Evolutionary conservation across 805 yeast species (phyloP).

Genomic region (Isabelozyma pseudorhagii): DNA sequence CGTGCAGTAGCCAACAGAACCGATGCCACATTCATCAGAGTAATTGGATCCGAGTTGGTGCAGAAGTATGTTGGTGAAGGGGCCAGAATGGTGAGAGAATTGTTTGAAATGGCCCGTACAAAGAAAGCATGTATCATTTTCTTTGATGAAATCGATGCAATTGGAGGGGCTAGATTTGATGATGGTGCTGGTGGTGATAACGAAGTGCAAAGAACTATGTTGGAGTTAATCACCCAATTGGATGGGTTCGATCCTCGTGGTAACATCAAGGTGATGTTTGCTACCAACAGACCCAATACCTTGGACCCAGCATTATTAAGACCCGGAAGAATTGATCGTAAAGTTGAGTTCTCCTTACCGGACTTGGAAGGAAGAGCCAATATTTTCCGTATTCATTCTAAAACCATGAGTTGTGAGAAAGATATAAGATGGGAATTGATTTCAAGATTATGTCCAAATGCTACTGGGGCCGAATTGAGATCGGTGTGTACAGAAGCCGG

Average conservation of each 20-base stretch:
- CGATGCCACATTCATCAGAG: slow-evolving; percentile 97
- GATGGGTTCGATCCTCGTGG: slow-evolving; percentile 99
- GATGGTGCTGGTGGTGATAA: slow-evolving; percentile 99
- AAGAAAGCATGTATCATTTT: slow-evolving; percentile 97
- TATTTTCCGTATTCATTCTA: slow-evolving; percentile 94
- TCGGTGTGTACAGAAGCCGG: slow-evolving; percentile 99
- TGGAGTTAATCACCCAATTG: slow-evolving; percentile 94
- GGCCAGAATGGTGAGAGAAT: slow-evolving; percentile 98
- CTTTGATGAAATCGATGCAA: slow-evolving; percentile 98
- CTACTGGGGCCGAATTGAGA: slow-evolving; percentile 97
- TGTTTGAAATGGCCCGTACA: slow-evolving; percentile 98
- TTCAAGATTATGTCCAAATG: slow-evolving; percentile 94
- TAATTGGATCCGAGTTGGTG: slow-evolving; percentile 96
- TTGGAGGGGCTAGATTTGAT: slow-evolving; percentile 99
- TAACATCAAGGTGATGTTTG: slow-evolving; percentile 98
- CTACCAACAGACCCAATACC: slow-evolving; percentile 97
- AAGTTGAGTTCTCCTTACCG: slow-evolving; percentile 94
- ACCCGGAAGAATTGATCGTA: slow-evolving; percentile 98
- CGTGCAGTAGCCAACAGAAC: slow-evolving; percentile 99
- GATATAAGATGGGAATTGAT: slow-evolving; percentile 98
- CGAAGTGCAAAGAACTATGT: slow-evolving; percentile 98
- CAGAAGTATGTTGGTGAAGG: slow-evolving; percentile 99
- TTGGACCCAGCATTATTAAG: slow-evolving; percentile 95
- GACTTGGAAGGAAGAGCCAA: slow-evolving; percentile 98
- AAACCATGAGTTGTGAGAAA: slow-evolving; percentile 96